A percentile compares a stretch with the other conserved stretches of the same genome.
Conservation (phyloP, 768 basidiomycete species). For the Boletus rufocinnamomeus region DNA sequence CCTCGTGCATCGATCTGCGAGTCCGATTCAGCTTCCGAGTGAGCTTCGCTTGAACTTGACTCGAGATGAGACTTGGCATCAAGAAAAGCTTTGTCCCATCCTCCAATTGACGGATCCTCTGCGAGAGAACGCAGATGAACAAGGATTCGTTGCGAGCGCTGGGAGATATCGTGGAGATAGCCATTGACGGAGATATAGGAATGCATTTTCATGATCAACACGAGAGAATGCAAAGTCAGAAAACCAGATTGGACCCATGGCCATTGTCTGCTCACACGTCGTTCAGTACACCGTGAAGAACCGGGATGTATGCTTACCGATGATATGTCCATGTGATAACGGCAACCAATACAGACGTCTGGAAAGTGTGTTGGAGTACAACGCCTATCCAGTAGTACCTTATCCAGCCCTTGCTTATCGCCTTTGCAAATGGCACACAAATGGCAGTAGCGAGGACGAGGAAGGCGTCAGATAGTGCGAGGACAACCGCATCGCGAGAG, state of each 20-base stretch:
- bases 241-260: constrained; percentile 97
- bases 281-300: not conserved
- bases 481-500: constrained; percentile 77
- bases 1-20: constrained; percentile 45
- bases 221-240: constrained; percentile 82
- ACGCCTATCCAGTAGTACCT: constrained; percentile 76
- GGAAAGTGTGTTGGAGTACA: constrained; percentile 77
- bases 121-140: constrained; percentile 49
- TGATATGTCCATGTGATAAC: constrained; percentile 92
- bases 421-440: constrained; percentile 84
- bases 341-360: constrained; percentile 67
- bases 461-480: constrained; percentile 82
- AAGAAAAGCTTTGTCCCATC: constrained; percentile 62
- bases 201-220: constrained; percentile 96
- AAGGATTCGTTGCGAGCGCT: constrained; percentile 48
- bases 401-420: constrained; percentile 76
- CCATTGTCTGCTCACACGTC: constrained; percentile 66
- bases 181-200: constrained; percentile 92
- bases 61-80: constrained; percentile 49
- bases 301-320: constrained; percentile 43
- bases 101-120: constrained; percentile 48
- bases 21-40: constrained; percentile 11
- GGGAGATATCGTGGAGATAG: constrained; percentile 59
- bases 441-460: constrained; percentile 75
- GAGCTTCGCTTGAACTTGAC: constrained; percentile 23